Base-by-base conservation (phyloP, 768 basidiomycete species). In the Artomyces pyxidatus region DNA sequence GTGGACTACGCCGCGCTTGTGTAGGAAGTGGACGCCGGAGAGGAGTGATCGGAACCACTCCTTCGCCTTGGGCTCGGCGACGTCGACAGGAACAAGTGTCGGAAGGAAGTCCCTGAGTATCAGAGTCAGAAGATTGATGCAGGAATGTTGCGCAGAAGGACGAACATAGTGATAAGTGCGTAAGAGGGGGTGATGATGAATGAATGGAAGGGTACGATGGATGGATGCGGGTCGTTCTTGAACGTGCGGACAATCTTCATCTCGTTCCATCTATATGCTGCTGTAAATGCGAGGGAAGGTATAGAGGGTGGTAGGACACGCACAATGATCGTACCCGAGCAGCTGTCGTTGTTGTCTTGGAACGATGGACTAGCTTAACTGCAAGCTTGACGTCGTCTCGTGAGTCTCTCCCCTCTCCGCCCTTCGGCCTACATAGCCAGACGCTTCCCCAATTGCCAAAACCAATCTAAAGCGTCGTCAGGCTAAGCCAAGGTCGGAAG, bases 381-480 rank as follows among this genome's bases (percentile, higher is more conserved):
- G 94, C 95, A 35, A 94, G 75, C 60, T 83, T 82, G 11, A 65
- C 63, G 30, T 68, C 62, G 57, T 70, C 73, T 44, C 72, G 73
- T 37, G 60, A 64, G 58, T 67, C 57, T 47, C 70, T 56, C 50
- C 63, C 61, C 49, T 71, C 67, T 44, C 63, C 65, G 21, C 71
- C 70, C 65, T 80, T 87, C 51, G 83, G 80, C 29, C 68, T 70
- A 61, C 83, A 87, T 56, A 86, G 67, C 88, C 87, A 91, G 54
- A 92, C 89, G 62, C 83, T 85, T 30, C 91, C 91, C 91, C 91
- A 95, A 68, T 92, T 93, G 37, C 91, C 90, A 61, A 78, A 89
- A 27, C 90, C 90, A 69, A 91, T 85, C 86, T 91, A 51, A 6
- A 44, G 17, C 22, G 38, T 12, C 25, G 47, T 35, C 49, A 17